Evolutionary conservation across 176 grass and related monocot species (phyloP).

Genomic region (Tillandsia fasciculata): DNA sequence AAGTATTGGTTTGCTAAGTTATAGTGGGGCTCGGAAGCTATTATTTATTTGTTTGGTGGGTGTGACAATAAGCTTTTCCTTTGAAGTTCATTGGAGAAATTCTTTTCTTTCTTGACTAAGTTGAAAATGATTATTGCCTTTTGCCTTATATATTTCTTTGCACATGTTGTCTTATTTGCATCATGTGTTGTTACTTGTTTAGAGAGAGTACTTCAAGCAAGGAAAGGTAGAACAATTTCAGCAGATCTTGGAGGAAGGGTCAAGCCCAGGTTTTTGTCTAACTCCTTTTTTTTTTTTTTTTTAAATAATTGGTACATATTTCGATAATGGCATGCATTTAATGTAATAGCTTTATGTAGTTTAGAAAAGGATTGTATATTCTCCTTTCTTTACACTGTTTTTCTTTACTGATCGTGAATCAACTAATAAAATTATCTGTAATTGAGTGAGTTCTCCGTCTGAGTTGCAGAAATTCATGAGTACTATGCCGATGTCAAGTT

Average conservation of each 20-base stretch:
- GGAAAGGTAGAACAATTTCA: slow-evolving; percentile 78
- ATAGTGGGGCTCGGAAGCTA: too few species aligned
- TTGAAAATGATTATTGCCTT: background rate
- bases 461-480: slow-evolving; percentile 68
- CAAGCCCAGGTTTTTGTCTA: slow-evolving; percentile 61
- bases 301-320: too few species aligned
- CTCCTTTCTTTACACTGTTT: too few species aligned
- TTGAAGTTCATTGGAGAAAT: too few species aligned
- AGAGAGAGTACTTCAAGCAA: slow-evolving; percentile 99
- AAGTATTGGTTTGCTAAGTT: too few species aligned
- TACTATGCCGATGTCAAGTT: slow-evolving; percentile 98
- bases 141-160: background rate
- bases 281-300: slow-evolving; percentile 14
- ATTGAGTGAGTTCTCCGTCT: background rate
- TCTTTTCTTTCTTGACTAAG: background rate
- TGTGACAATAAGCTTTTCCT: too few species aligned
- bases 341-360: too few species aligned
- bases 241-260: slow-evolving; percentile 91
- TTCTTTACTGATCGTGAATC: too few species aligned
- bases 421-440: background rate
- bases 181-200: slow-evolving; percentile 17
- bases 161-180: slow-evolving; percentile 4
- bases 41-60: too few species aligned
- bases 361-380: too few species aligned
- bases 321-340: too few species aligned